These are phyloP conservation scores for Phialophora expanda DNA, from an alignment of 2,329 filamentous ascomycete species.

Conservation along the genomic window DNA sequence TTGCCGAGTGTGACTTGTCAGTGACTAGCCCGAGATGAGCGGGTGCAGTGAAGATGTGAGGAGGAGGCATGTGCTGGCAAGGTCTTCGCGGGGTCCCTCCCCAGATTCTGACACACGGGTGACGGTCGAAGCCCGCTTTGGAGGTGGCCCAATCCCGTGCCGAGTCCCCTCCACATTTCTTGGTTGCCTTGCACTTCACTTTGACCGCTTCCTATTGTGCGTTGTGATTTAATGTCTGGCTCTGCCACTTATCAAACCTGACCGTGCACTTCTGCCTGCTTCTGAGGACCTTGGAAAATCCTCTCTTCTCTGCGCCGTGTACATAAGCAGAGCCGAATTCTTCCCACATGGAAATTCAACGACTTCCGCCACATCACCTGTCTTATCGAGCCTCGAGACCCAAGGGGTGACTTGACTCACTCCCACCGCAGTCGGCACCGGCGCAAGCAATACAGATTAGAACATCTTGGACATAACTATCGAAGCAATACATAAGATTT, in stretches of 20 bases:
- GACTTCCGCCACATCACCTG: slow-evolving; percentile 27
- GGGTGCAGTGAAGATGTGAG: neutral
- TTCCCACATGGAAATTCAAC: slow-evolving; percentile 36
- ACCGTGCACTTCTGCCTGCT: slow-evolving; percentile 19
- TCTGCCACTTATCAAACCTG: slow-evolving; percentile 6
- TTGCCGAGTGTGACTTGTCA: slow-evolving; percentile 7
- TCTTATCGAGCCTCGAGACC: slow-evolving; percentile 33
- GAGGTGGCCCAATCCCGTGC: slow-evolving; percentile 1
- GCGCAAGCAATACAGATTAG: neutral
- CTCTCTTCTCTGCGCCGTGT: neutral
- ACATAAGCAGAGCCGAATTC: slow-evolving; percentile 9
- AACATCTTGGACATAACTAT: neutral
- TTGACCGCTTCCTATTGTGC: slow-evolving; percentile 23
- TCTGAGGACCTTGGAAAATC: slow-evolving; percentile 1
- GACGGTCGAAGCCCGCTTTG: neutral
- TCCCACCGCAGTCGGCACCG: neutral
- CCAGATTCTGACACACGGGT: neutral
- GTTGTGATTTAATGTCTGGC: slow-evolving; percentile 15
- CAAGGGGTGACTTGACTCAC: slow-evolving; percentile 31
- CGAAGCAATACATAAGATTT: neutral
- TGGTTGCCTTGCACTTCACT: slow-evolving; percentile 14
- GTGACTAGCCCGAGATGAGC: slow-evolving; percentile 2
- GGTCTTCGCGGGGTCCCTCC: slow-evolving; percentile 5
- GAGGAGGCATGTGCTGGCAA: slow-evolving; percentile 22
- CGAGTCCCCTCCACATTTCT: slow-evolving; percentile 11